Evolutionary conservation across 1,284 basidiomycete genomes (phyloP).

Genomic region (Cryptococcus floricola): DNA sequence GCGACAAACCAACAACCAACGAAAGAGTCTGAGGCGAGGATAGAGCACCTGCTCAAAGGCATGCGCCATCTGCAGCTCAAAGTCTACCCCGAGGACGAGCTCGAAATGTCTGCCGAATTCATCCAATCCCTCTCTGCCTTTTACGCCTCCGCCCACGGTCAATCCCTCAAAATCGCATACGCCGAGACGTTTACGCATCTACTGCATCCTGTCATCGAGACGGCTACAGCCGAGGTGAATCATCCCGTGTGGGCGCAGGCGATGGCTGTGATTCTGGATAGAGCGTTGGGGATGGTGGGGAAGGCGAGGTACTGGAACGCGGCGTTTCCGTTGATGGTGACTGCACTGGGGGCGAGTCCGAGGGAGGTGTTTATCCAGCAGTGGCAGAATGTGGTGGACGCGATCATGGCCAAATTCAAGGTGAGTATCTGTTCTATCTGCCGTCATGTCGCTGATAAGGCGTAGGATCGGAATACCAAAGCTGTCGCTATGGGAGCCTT

Average conservation of each 20-base stretch:
- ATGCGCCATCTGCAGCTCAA: conserved; percentile 75
- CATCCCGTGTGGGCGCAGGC: conserved; percentile 92
- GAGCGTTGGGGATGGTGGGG: conserved; percentile 77
- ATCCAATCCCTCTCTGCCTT: conserved; percentile 75
- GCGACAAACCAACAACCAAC: conserved; percentile 66
- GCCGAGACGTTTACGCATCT: conserved; percentile 76
- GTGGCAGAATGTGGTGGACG: conserved; percentile 71
- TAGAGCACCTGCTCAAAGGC: conserved; percentile 75
- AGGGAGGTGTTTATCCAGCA: conserved; percentile 78
- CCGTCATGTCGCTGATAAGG: conserved; percentile 4
- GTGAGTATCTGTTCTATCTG: conserved; percentile 49
- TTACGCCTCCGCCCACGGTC: conserved; percentile 80
- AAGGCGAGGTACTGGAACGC: conserved; percentile 89
- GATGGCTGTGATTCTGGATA: conserved; percentile 76
- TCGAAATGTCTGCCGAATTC: conserved; percentile 92
- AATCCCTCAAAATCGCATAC: conserved; percentile 77
- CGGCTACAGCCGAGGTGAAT: conserved; percentile 92
- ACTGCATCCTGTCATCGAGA: conserved; percentile 87
- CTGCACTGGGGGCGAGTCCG: conserved; percentile 80
- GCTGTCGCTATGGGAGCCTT: conserved; percentile 75
- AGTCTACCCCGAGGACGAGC: conserved; percentile 88
- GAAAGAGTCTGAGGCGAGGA: conserved; percentile 72
- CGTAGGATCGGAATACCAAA: conserved; percentile 73
- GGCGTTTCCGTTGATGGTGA: conserved; percentile 81
- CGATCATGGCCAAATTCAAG: conserved; percentile 71